Base-by-base conservation (phyloP, 805 yeast genomes). In the Millerozyma miso region DNA sequence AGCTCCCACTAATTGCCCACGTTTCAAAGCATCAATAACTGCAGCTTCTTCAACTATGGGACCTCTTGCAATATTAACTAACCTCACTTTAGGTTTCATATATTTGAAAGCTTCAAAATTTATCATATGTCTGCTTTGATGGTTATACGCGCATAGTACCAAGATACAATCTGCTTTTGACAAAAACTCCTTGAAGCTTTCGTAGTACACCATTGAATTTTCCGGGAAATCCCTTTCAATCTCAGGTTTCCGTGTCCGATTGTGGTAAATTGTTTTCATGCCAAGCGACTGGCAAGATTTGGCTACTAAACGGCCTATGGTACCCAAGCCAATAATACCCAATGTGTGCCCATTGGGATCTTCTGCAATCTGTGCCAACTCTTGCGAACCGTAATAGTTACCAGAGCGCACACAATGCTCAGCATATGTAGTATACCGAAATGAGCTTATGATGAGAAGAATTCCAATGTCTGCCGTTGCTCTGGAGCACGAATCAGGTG, bases 241-340 rank as follows among this genome's bases (percentile, higher is more conserved):
- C 4, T 52, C 57, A 1, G 50, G 52, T 31, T 65, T 62, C 15
- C 56, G 49, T 7, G 55, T 46, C 43, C 76, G 55, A 49, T 71
- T 74, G 44, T 68, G 69, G 42, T 74, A 73, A 2, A 62, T 56
- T 7, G 71, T 63, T 3, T 67, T 65, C 69, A 71, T 70, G 1
- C 77, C 78, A 39, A 74, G 47, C 6, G 72, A 63, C 13, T 62
- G 54, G 47, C 74, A 68, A 23, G 71, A 63, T 35, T 58, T 1
- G 10, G 29, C 29, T 23, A 23, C 29, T 23, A 23, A 23, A 38
- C 86, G 76, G 33, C 93, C 95, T 60, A 85, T 85, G 32, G 89
- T 89, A 18, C 93, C 95, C 74, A 85, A 71, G 13, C 93, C 95
- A 40, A 83, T 64, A 43, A 86, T 77, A 40, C 95, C 93, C 18